Evolutionary conservation across 176 grass and related monocot species (phyloP).

Genomic region (Cocos nucifera): DNA sequence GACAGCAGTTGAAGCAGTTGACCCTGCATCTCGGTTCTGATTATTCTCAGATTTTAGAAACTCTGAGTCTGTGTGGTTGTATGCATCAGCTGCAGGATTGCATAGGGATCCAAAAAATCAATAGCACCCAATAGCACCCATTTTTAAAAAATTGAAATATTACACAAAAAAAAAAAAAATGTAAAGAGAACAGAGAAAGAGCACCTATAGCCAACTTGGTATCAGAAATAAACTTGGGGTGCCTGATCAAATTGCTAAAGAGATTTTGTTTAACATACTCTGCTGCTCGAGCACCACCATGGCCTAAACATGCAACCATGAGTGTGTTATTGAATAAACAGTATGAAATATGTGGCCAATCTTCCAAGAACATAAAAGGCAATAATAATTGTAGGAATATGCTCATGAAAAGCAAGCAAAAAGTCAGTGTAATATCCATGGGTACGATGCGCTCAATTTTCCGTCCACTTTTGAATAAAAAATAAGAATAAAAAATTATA

Average conservation of each 20-base stretch:
- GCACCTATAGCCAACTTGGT: conserved; percentile 83
- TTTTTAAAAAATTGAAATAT: neutral
- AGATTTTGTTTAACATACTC: conserved; percentile 83
- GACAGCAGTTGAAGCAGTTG: conserved; percentile 75
- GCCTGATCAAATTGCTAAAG: conserved; percentile 72
- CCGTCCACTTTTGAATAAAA: no score
- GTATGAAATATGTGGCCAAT: no score
- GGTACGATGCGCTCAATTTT: no score
- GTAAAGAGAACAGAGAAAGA: neutral
- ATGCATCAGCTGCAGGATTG: conserved; percentile 58
- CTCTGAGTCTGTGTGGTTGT: conserved; percentile 70
- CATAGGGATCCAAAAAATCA: neutral
- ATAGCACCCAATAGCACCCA: no score
- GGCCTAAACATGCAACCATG: conserved; percentile 35
- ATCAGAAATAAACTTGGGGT: conserved; percentile 73
- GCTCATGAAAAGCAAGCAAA: no score
- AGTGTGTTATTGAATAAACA: neutral
- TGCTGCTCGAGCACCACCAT: conserved; percentile 75
- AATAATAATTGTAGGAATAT: no score
- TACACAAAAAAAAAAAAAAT: neutral
- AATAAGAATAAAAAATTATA: no score
- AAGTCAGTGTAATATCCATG: no score
- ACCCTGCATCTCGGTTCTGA: conserved; percentile 62
- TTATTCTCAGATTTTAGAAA: conserved; percentile 64
- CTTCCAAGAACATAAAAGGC: no score